Conservation (phyloP, 768 basidiomycete species). For the Fomitopsis pulvina region DNA sequence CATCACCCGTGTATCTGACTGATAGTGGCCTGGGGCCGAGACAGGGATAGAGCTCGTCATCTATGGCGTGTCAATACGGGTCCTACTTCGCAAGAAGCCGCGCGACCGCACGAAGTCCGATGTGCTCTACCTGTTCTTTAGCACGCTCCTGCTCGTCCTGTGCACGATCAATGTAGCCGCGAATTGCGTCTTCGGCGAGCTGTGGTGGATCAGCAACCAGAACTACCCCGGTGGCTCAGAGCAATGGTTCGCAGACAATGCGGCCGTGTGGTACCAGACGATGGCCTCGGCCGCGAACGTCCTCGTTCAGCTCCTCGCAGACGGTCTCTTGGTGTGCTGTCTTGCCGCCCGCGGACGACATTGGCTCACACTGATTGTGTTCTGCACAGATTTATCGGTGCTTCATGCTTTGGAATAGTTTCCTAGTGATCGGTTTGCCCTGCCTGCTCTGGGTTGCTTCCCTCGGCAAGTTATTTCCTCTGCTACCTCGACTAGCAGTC, state of each 20-base stretch:
- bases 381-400: slow-evolving; percentile 8
- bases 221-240: slow-evolving; percentile 30
- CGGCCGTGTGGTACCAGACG: slow-evolving; percentile 25
- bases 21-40: not conserved
- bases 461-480: not conserved
- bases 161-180: slow-evolving; percentile 26
- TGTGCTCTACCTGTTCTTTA: slow-evolving; percentile 10
- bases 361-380: not conserved
- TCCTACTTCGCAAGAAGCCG: slow-evolving; percentile 6
- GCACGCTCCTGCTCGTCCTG: slow-evolving; percentile 23
- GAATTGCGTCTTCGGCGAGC: slow-evolving; percentile 26
- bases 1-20: not conserved
- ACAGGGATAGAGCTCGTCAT: slow-evolving; percentile 23
- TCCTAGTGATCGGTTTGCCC: not conserved
- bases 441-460: slow-evolving; percentile 5
- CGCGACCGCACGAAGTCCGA: not conserved
- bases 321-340: slow-evolving; percentile 30
- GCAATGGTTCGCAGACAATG: slow-evolving; percentile 24
- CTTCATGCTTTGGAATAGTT: slow-evolving; percentile 10
- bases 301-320: slow-evolving; percentile 29
- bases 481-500: not conserved
- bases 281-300: slow-evolving; percentile 19
- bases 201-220: slow-evolving; percentile 30
- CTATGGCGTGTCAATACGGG: slow-evolving; percentile 19
- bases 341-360: not conserved